phyloP scores from a whole-genome alignment of 345 rosid genomes.

The Toxicodendron radicans region DNA sequence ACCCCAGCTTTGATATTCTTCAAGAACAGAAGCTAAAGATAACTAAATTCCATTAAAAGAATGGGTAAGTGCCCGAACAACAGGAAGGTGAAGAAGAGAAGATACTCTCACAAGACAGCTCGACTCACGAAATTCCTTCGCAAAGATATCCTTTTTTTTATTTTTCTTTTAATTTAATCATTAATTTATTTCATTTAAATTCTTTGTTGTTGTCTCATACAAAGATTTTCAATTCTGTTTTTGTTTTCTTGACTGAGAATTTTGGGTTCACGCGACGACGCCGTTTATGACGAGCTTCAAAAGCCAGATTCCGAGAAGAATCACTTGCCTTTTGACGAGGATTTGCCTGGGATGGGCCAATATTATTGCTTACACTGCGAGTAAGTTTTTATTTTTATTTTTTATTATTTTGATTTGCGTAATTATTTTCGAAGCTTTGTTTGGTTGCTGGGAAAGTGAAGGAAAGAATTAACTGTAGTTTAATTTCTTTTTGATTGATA shows the following conservation, averaged over 20 bases:
- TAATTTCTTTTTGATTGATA: not conserved
- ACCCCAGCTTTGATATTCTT: constrained; percentile 8
- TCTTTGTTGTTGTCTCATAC: not conserved
- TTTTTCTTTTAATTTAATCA: not conserved
- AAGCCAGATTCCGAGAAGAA: constrained; percentile 57
- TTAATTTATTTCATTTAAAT: not conserved
- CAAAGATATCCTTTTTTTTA: constrained; percentile 69
- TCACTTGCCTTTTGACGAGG: constrained; percentile 68
- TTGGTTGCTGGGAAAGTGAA: not conserved
- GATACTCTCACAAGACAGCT: constrained; percentile 86
- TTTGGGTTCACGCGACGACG: constrained; percentile 66
- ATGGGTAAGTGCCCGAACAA: constrained; percentile 76
- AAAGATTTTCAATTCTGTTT: not conserved
- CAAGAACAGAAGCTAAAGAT: no score
- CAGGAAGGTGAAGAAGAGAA: constrained; percentile 94
- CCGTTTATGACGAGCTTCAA: constrained; percentile 73
- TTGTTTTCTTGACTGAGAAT: constrained; percentile 37
- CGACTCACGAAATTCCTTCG: constrained; percentile 77
- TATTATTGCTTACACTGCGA: constrained; percentile 96
- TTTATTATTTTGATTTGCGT: not conserved
- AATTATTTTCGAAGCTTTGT: not conserved
- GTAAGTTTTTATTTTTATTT: constrained; percentile 40
- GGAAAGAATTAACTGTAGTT: not conserved
- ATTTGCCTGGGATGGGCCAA: constrained; percentile 99
- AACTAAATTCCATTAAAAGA: not conserved